Evolutionary conservation across 73 alveolate genomes (phyloP), one percentile per base, ranked within the genome.

Genomic region (Paramecium bursaria): DNA sequence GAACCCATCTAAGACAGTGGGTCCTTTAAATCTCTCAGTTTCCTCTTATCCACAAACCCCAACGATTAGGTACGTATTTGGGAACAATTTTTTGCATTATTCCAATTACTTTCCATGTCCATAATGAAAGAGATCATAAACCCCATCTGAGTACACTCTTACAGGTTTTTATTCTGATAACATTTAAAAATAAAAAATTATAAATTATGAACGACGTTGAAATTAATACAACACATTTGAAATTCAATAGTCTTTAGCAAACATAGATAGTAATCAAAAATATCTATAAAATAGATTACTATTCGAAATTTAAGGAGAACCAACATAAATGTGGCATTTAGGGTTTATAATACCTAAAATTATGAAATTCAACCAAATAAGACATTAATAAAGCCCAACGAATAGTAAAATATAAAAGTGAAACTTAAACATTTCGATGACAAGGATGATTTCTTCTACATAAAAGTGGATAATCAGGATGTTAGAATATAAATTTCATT

Each of bases 11-110:
- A 96, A 94, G 53, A 96, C 95, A 57, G 97, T 90, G 73, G 92
- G 90, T 42, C 99, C 99, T 82, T 96, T 96, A 86, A 91, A 94
- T 73, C 90, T 89, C 48, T 82, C 91, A 0, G 96, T 93, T 73
- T 96, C 99, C 80, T 95, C 96, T 50, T 96, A 96, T 9, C 97
- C 93, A 52, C 98, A 87, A 61, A 96, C 99, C 9, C 99, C 99
- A 42, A 95, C 99, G 2, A 96, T 94, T 52, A 96, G 86, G 53
- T 94, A 86, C 13, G 93, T 96, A 47, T 93, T 75, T n/a, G 96
- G 96, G 86, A 94, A 95, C 75, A 91, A 75, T 57, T 95, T 95
- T 87, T 96, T 96, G 86, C 98, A 95, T 75, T 96, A 96, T 73
- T 96, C 98, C 49, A 96, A 90, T 25, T 94, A 88, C 33, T 85